phyloP scores from a whole-genome alignment of 345 rosid genomes.

The Firmiana major region DNA sequence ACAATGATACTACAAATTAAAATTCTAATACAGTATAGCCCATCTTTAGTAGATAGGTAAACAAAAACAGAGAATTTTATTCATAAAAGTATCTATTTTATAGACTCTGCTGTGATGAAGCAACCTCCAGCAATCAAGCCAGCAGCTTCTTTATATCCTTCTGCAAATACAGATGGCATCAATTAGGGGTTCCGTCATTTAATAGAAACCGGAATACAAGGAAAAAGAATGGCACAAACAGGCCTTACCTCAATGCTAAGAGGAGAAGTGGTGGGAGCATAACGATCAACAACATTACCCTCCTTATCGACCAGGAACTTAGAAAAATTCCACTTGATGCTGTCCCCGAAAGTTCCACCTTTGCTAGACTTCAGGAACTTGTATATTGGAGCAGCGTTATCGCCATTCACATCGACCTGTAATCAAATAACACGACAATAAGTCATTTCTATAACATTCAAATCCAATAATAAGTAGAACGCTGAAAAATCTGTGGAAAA shows the following conservation, averaged over 20 bases:
- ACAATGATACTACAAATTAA: background rate
- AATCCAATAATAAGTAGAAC: background rate
- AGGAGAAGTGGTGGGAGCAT: conserved; percentile 92
- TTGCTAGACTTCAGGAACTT: conserved; percentile 81
- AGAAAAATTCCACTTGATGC: conserved; percentile 85
- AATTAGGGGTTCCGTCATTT: background rate
- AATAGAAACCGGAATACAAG: background rate
- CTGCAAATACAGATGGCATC: conserved; percentile 31
- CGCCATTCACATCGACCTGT: conserved; percentile 86
- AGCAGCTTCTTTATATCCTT: conserved; percentile 55
- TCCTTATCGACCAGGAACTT: conserved; percentile 82
- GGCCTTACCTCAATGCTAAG: conserved; percentile 77
- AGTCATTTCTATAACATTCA: background rate
- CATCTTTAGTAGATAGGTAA: background rate
- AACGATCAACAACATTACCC: conserved; percentile 72
- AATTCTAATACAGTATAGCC: background rate
- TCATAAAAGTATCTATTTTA: background rate
- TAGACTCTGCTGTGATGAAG: background rate
- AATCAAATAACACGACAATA: background rate
- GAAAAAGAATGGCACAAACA: background rate
- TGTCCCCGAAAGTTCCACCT: conserved; percentile 67
- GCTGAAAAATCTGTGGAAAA: background rate
- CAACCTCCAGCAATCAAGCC: conserved; percentile 10
- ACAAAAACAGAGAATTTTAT: background rate
- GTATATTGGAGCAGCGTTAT: conserved; percentile 69